Evolutionary conservation across 2,329 filamentous ascomycete genomes (phyloP).

Genomic region (Cladosporium sp.): DNA sequence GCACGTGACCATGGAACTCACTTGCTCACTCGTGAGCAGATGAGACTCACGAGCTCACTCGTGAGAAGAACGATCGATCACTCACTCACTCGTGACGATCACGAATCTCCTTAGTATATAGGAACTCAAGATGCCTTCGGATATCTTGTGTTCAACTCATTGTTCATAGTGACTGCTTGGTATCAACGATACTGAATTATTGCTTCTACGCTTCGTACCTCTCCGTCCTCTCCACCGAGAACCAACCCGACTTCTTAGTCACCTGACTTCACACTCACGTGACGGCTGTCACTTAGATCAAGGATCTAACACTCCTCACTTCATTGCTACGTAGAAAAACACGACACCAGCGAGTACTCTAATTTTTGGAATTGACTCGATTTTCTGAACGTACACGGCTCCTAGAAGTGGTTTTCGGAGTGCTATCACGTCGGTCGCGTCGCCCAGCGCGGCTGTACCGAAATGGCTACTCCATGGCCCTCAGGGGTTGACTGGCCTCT

Average conservation of each 20-base stretch:
- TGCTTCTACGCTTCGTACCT: neutral
- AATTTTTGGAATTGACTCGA: neutral
- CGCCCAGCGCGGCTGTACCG: neutral
- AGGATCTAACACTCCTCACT: no score
- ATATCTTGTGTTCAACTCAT: neutral
- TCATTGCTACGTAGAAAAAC: no score
- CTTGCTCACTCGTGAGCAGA: no score
- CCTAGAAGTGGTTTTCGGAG: neutral
- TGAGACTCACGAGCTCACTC: no score
- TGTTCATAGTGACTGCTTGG: slow-evolving; percentile 1
- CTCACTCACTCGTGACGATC: neutral
- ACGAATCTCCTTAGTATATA: slow-evolving; percentile 6
- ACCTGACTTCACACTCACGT: neutral
- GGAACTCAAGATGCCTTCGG: neutral
- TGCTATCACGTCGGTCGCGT: neutral
- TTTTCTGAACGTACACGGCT: neutral
- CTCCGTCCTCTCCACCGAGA: neutral
- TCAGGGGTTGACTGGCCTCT: neutral
- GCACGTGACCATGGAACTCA: no score
- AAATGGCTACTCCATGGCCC: neutral
- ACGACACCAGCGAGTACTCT: neutral
- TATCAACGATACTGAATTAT: neutral
- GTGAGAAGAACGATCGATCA: neutral
- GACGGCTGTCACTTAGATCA: neutral
- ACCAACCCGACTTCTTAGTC: neutral